Evolutionary conservation across 768 basidiomycete genomes (phyloP).

Genomic region (Lactarius akahatsu): DNA sequence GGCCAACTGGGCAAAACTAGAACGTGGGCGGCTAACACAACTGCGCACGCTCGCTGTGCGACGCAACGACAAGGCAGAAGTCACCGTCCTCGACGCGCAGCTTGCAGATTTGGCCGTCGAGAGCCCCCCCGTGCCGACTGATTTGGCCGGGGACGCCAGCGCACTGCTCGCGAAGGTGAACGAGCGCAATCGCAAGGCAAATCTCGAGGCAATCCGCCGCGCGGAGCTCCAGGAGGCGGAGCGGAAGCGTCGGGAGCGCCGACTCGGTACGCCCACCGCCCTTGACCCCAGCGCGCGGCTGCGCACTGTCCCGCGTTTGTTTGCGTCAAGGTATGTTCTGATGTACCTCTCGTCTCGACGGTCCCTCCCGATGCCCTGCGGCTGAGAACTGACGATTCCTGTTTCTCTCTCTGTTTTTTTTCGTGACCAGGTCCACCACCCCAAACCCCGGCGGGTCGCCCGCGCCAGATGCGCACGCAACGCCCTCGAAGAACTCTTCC

Average conservation of each 20-base stretch:
- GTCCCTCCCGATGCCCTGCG: not conserved
- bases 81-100: conserved; percentile 58
- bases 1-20: conserved; percentile 46
- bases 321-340: conserved; percentile 57
- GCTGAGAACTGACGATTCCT: not conserved
- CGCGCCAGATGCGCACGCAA: conserved; percentile 25
- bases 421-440: conserved; percentile 40
- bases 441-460: conserved; percentile 40
- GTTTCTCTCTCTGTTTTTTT: conserved; percentile 22
- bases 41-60: conserved; percentile 72
- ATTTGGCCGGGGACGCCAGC: conserved; percentile 30
- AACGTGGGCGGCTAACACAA: conserved; percentile 66
- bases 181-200: conserved; percentile 85
- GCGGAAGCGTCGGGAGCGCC: conserved; percentile 67
- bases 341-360: not conserved
- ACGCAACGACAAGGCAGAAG: conserved; percentile 67
- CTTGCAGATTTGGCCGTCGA: conserved; percentile 51
- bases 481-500: conserved; percentile 40
- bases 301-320: conserved; percentile 60
- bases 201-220: conserved; percentile 73
- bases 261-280: conserved; percentile 45
- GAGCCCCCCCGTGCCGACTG: conserved; percentile 19
- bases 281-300: conserved; percentile 66
- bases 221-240: conserved; percentile 72
- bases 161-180: conserved; percentile 75